Evolutionary conservation across 805 yeast species (phyloP).

Genomic region (Kodamaea sagamina): DNA sequence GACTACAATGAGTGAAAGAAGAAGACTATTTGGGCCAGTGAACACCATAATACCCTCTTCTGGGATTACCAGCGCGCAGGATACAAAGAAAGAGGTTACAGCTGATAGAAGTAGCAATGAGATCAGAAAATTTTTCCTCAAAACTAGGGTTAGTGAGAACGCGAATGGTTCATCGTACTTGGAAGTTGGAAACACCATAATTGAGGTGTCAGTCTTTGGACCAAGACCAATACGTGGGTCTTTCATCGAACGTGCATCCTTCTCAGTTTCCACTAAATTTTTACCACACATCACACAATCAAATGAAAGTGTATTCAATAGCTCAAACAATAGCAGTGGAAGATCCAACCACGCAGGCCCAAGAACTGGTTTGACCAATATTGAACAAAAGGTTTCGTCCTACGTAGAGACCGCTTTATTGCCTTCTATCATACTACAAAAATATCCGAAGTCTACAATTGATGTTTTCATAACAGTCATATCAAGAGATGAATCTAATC

Average conservation of each 20-base stretch:
- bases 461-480: slow-evolving; percentile 74
- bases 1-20: slow-evolving; percentile 55
- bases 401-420: slow-evolving; percentile 53
- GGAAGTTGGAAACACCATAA: slow-evolving; percentile 62
- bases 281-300: slow-evolving; percentile 51
- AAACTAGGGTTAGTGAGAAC: slow-evolving; percentile 65
- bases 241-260: slow-evolving; percentile 63
- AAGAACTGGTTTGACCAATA: slow-evolving; percentile 35
- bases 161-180: slow-evolving; percentile 83
- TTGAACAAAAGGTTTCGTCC: slow-evolving; percentile 52
- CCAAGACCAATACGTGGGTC: slow-evolving; percentile 84
- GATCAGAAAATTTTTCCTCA: slow-evolving; percentile 51
- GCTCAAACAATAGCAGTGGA: slow-evolving; percentile 16
- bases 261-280: slow-evolving; percentile 61
- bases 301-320: slow-evolving; percentile 31
- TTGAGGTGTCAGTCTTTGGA: slow-evolving; percentile 78
- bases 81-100: not conserved
- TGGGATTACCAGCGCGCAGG: slow-evolving; percentile 15
- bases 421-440: slow-evolving; percentile 58
- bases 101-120: slow-evolving; percentile 20
- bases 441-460: slow-evolving; percentile 89
- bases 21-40: slow-evolving; percentile 83
- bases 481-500: slow-evolving; percentile 34
- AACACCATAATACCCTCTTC: slow-evolving; percentile 49
- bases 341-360: slow-evolving; percentile 17